Percentiles rank a stretch among this genome's conserved stretches.
These are phyloP conservation scores for Basidiobolus meristosporus DNA, from an alignment of 371 early-diverging fungal genomes.

Conservation along the genomic window DNA sequence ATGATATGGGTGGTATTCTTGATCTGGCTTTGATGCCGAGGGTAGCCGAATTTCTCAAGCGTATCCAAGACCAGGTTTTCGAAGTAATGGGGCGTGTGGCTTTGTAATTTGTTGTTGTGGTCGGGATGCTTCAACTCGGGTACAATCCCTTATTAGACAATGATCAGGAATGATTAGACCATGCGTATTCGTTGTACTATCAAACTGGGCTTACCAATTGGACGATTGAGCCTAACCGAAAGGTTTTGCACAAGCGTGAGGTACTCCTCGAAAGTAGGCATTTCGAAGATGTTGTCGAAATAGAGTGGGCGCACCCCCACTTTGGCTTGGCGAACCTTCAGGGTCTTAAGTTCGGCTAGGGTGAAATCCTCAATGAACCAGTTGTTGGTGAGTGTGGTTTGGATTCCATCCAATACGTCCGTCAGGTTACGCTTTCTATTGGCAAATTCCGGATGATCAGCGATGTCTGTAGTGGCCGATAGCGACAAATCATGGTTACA, in stretches of 20 bases:
- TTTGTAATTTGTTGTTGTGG: background rate
- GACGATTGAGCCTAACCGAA: constrained; percentile 6
- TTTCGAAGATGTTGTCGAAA: constrained; percentile 11
- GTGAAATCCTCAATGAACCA: constrained; percentile 20
- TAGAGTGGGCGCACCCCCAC: constrained; percentile 12
- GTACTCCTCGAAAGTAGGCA: constrained; percentile 17
- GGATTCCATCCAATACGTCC: constrained; percentile 4
- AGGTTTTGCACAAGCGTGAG: constrained; percentile 9
- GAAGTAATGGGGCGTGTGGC: constrained; percentile 7
- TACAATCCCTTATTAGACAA: constrained; percentile 5
- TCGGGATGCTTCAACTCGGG: constrained; percentile 15
- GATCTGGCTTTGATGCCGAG: background rate
- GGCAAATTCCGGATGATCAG: constrained; percentile 8
- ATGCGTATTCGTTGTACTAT: too few relatives aligned
- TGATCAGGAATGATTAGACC: too few relatives aligned
- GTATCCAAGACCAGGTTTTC: constrained; percentile 14
- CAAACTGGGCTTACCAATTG: constrained; percentile 6
- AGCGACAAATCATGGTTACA: constrained; percentile 17
- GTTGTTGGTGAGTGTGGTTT: constrained; percentile 6
- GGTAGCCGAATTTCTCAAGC: constrained; percentile 12
- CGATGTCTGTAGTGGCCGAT: constrained; percentile 12
- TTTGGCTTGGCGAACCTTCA: constrained; percentile 8
- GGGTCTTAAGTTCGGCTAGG: constrained; percentile 8
- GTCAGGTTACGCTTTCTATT: constrained; percentile 7
- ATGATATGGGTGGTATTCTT: background rate